Evolutionary conservation across 2,329 filamentous ascomycete species (phyloP), one percentile per base, ranked within the genome.

Genomic region (Fusarium sp.): DNA sequence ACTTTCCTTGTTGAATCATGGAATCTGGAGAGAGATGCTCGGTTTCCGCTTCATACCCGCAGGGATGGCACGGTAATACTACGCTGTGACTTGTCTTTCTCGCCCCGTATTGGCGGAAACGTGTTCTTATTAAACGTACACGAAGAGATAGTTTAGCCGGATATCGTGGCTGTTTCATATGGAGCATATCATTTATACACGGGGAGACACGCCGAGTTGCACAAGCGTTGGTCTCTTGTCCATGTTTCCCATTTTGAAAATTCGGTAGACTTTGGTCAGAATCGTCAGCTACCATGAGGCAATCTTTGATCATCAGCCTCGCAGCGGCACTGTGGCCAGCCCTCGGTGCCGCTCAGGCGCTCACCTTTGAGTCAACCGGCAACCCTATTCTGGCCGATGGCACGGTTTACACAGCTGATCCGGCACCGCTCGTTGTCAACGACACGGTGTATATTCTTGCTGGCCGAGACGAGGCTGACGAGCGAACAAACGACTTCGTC

Each of bases 381-480:
- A 76, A 76, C 53, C 75, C 75, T 3, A 76, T 76, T 31, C 65
- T 76, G 4, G 69, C 69, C n/a, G 73, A 76, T 61, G 74, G 75
- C 15, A 71, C 71, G 6, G 57, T 76, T 44, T 78, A 76, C 55
- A 76, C 76, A 5, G 75, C 73, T 9, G 76, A 78, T 29, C 75
- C 75, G 23, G 76, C 73, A 4, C 76, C 75, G 2, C 52, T 77
- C n/a, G 72, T 77, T 6, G 68, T 75, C 45, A 71, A 73, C 43
- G 61, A 73, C 41, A 75, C 71, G 1, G 63, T 78, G 1, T 77
- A 77, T 44, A 75, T 78, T 17, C 59, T 78, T 17, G 63, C 73
- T 0, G 74, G 75, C 11, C 70, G 72, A 9, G 75, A 77, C 31
- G 69, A 71, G 14, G 75, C 74, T 1, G 67, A 65, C 0, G 53